Evolutionary conservation across 768 basidiomycete species (phyloP).

Genomic region (Macrolepiota fuliginosa): DNA sequence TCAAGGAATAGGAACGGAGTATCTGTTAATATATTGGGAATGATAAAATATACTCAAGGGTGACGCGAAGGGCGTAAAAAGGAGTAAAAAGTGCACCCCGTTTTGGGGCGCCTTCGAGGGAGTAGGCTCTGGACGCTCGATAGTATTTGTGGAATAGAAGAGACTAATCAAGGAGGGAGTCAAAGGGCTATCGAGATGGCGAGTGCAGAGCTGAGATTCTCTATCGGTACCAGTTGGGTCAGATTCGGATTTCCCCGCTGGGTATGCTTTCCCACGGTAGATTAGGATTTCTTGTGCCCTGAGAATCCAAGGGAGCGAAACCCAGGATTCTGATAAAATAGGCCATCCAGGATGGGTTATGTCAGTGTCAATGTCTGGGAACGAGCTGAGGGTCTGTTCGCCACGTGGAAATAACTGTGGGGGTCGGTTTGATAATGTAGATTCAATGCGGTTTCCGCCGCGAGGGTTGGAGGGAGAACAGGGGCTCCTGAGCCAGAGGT

Average conservation of each 20-base stretch:
- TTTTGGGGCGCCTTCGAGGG: conserved; percentile 19
- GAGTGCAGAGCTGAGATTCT: conserved; percentile 4
- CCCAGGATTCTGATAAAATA: conserved; percentile 25
- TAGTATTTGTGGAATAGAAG: conserved; percentile 23
- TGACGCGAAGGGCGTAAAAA: neutral
- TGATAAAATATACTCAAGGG: conserved; percentile 1
- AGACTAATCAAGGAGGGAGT: conserved; percentile 17
- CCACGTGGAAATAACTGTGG: conserved; percentile 25
- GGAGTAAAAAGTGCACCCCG: conserved; percentile 5
- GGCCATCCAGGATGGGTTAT: conserved; percentile 17
- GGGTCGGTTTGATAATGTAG: neutral
- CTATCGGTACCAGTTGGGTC: conserved; percentile 19
- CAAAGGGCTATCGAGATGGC: conserved; percentile 29
- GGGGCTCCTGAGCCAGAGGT: neutral
- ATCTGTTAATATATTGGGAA: neutral
- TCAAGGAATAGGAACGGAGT: neutral
- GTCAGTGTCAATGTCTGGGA: conserved; percentile 2
- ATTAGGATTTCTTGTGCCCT: neutral
- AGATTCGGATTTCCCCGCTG: conserved; percentile 11
- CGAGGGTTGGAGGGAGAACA: neutral
- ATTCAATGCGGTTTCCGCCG: neutral
- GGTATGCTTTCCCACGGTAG: conserved; percentile 13
- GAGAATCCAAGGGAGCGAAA: conserved; percentile 21
- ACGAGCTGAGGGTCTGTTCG: conserved; percentile 6
- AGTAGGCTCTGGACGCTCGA: conserved; percentile 11